Percentiles rank a stretch among this genome's conserved stretches.
These are phyloP conservation scores for Periconia digitata DNA, from an alignment of 2,329 filamentous ascomycete species.

Conservation along the genomic window DNA sequence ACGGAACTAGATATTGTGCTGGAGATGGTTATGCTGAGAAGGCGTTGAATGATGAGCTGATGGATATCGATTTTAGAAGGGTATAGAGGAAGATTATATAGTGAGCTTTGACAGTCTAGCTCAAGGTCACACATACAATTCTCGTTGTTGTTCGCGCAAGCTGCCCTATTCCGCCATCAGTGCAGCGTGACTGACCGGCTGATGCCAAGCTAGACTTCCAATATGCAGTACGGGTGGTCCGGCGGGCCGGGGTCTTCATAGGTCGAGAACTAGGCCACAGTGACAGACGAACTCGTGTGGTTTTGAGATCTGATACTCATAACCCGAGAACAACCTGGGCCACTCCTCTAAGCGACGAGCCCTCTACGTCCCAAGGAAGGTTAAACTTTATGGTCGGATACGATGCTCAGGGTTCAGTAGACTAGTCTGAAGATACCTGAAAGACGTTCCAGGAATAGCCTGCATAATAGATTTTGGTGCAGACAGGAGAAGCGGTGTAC, in stretches of 20 bases:
- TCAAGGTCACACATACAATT: conserved; percentile 7
- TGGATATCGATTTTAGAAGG: conserved; percentile 34
- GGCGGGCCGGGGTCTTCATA: conserved; percentile 31
- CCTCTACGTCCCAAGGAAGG: conserved; percentile 22
- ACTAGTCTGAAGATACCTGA: too few species aligned
- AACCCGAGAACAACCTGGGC: conserved; percentile 8
- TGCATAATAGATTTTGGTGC: too few species aligned
- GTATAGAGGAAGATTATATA: conserved; percentile 36
- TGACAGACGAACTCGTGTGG: conserved; percentile 37
- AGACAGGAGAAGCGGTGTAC: too few species aligned
- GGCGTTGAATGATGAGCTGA: conserved; percentile 27
- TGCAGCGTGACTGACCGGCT: conserved; percentile 21
- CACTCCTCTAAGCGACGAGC: conserved; percentile 13
- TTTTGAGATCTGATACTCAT: conserved; percentile 12
- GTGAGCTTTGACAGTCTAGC: conserved; percentile 19
- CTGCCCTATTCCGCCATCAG: conserved; percentile 18
- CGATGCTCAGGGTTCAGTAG: too few species aligned
- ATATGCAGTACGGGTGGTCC: conserved; percentile 40
- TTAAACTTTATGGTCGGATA: conserved; percentile 13
- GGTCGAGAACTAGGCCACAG: conserved; percentile 19
- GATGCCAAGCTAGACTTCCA: conserved; percentile 31
- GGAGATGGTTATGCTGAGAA: conserved; percentile 17
- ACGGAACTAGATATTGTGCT: conserved; percentile 18
- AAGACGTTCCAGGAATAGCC: too few species aligned
- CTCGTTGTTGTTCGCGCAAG: conserved; percentile 14